A percentile compares a stretch with the other conserved stretches of the same genome.
Conservation (phyloP, 352 stramenopile species). For the Pythium biforme region DNA sequence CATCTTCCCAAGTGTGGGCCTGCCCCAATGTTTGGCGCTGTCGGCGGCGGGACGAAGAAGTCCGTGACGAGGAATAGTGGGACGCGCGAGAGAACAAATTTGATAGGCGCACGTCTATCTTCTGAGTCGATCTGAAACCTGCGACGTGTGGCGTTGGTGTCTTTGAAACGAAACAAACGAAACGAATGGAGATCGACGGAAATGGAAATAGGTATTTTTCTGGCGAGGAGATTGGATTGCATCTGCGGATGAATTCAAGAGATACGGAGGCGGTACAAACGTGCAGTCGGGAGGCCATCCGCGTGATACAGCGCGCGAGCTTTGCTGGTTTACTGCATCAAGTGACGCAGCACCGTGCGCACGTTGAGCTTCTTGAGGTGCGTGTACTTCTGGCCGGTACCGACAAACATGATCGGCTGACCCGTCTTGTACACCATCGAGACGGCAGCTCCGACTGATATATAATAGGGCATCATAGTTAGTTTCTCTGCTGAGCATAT, state of each 20-base stretch:
- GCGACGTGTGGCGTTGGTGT: background rate
- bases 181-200: too few species aligned
- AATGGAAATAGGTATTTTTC: too few species aligned
- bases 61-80: too few species aligned
- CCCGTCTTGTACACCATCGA: constrained; percentile 99
- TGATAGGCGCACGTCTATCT: too few species aligned
- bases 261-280: too few species aligned
- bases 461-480: constrained; percentile 1
- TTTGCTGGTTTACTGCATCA: constrained; percentile 81
- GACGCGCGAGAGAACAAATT: too few species aligned
- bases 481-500: background rate
- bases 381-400: constrained; percentile 99
- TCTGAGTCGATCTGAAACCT: constrained; percentile 10
- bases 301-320: background rate
- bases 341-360: constrained; percentile 92
- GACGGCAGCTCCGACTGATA: constrained; percentile 96
- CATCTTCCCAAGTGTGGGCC: constrained; percentile 37
- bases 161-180: background rate
- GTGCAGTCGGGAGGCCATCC: background rate
- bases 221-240: too few species aligned
- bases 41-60: too few species aligned
- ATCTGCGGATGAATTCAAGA: too few species aligned
- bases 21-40: background rate
- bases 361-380: constrained; percentile 98
- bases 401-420: constrained; percentile 98